Conservation (phyloP, 139 green algal species). For the Chlamydomonas applanata region DNA sequence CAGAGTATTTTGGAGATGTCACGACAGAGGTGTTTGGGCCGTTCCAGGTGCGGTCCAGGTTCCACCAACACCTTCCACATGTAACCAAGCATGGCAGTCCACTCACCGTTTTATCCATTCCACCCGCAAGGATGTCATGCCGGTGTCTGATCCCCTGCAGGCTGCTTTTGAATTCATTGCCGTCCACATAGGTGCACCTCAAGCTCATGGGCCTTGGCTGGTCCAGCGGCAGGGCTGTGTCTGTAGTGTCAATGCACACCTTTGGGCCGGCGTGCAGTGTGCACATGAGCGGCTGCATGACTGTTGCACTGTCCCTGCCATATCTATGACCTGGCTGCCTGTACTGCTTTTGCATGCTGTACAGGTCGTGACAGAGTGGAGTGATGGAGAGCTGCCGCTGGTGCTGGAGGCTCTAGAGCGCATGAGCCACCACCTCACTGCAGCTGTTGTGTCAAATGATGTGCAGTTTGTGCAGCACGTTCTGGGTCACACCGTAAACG, state of each 20-base stretch:
- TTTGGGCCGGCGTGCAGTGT: no score
- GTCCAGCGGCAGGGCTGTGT: neutral
- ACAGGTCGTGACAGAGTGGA: conserved; percentile 88
- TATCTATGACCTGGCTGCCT: neutral
- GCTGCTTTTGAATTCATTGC: no score
- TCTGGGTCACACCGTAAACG: conserved; percentile 94
- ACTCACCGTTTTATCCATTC: no score
- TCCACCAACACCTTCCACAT: no score
- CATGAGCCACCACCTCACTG: conserved; percentile 91
- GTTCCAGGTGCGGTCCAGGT: conserved; percentile 87
- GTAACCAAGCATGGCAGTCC: no score
- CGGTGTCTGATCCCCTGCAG: no score
- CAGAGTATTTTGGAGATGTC: conserved; percentile 66
- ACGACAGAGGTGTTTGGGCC: conserved; percentile 97
- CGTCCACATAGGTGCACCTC: no score
- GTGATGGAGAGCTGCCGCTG: conserved; percentile 65
- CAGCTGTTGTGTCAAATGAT: conserved; percentile 67
- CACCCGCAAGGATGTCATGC: no score
- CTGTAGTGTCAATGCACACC: neutral
- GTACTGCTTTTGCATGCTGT: neutral
- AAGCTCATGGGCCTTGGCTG: neutral
- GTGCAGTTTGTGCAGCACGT: conserved; percentile 66
- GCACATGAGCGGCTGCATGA: neutral
- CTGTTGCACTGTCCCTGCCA: neutral
- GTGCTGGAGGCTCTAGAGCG: conserved; percentile 85